phyloP scores from a whole-genome alignment of 768 basidiomycete species.

The Boletales sp. region DNA sequence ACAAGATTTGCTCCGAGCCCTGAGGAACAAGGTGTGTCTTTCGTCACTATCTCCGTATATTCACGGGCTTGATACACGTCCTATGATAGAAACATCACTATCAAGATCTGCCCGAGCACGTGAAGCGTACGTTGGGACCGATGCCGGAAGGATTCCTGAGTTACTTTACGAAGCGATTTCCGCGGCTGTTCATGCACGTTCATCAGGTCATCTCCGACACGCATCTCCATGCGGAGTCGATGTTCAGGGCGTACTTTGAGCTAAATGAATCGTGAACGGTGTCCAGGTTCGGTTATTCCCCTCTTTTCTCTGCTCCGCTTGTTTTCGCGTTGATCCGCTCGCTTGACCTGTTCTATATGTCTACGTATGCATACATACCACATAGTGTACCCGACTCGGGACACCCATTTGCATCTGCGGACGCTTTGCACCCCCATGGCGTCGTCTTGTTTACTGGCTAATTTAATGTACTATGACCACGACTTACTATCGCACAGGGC shows the following conservation, averaged over 20 bases:
- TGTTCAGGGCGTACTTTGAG: constrained; percentile 90
- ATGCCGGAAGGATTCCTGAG: constrained; percentile 90
- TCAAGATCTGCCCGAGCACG: constrained; percentile 91
- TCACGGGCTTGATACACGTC: constrained; percentile 7
- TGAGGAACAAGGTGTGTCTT: constrained; percentile 85
- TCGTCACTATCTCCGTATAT: background rate
- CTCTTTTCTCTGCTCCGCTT: background rate
- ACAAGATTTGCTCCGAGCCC: constrained; percentile 86
- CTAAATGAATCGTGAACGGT: constrained; percentile 44
- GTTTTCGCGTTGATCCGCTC: background rate
- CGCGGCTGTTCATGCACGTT: constrained; percentile 87
- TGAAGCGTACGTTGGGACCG: constrained; percentile 82
- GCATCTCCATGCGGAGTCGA: constrained; percentile 73
- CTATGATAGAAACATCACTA: constrained; percentile 86
- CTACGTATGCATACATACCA: constrained; percentile 13
- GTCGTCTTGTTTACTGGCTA: constrained; percentile 9
- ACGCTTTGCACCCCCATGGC: too few relatives aligned
- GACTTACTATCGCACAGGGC: background rate
- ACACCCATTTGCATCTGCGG: background rate
- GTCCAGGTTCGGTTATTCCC: too few relatives aligned
- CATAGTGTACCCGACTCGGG: constrained; percentile 3
- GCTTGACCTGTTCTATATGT: background rate
- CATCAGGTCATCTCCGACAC: constrained; percentile 76
- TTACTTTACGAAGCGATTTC: constrained; percentile 95
- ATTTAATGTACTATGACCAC: constrained; percentile 17